Evolutionary conservation across 768 basidiomycete species (phyloP), one percentile per base, ranked within the genome.

Genomic region (Tylopilus sp.): DNA sequence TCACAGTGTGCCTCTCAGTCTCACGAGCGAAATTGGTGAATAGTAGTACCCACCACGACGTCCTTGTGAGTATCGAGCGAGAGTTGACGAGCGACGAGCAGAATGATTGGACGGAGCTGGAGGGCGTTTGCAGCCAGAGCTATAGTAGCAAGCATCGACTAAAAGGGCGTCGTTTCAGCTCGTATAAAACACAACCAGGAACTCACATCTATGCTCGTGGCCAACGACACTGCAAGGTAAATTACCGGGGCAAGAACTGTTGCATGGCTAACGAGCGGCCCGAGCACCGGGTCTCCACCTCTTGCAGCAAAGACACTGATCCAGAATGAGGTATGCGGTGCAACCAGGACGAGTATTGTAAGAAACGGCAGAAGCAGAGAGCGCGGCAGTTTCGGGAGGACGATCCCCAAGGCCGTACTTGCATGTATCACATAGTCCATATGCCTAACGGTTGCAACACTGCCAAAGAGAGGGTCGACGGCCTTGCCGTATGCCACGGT

Each of bases 281-380:
- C 88, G 58, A 74, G 67, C 13, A 82, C 51, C 13, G 82, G 77
- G 55, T 79, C 73, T 22, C 70, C 71, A 58, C 69, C 65, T 56
- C 83, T 76, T 26, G 80, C 78, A 10, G 84, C 82, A 69, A 75
- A 77, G 21, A 79, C 76, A 28, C 82, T 78, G 20, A 79, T 69
- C 80, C 81, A 88, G 59, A 88, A 87, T 6, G 80, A 79, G n/a
- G 81, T 75, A 57, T 80, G 77, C 1, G 89, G 84, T 25, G 81
- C 73, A 43, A 71, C 50, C 44, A 76, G 70, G 31, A 81, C 63
- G 25, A 74, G 61, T 9, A 72, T 48, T 18, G 73, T 76, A 36
- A 78, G 70, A 52, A 66, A 62, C n/a, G 50, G 41, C 20, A 70
- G 33, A 39, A 65, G 57, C 15, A 53, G 28, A 45, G 61, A 51